A percentile compares a stretch with the other conserved stretches of the same genome.
phyloP scores from a whole-genome alignment of 768 basidiomycete species.

The Termitomyces sp. region DNA sequence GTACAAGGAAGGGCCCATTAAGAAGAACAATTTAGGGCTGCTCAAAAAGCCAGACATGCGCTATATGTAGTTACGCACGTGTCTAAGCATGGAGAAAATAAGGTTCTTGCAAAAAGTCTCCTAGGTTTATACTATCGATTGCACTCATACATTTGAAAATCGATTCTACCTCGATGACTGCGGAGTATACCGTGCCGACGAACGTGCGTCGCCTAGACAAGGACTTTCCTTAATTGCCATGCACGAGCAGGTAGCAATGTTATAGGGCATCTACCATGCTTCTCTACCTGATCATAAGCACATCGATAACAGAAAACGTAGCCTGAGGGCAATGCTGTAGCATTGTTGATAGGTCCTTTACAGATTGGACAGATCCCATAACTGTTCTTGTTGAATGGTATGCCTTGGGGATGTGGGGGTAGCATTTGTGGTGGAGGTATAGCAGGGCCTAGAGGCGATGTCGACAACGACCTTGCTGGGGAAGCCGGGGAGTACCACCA shows the following conservation, averaged over 20 bases:
- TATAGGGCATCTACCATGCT: conserved; percentile 77
- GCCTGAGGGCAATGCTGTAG: conserved; percentile 85
- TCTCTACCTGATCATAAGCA: conserved; percentile 77
- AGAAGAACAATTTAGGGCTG: conserved; percentile 3
- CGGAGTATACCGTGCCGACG: conserved; percentile 19
- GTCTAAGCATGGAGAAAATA: conserved; percentile 14
- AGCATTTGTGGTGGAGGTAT: conserved; percentile 76
- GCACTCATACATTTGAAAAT: conserved; percentile 9
- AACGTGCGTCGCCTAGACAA: conserved; percentile 63
- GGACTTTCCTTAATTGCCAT: conserved; percentile 84
- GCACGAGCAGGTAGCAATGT: conserved; percentile 69
- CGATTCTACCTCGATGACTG: conserved; percentile 14
- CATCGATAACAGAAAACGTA: conserved; percentile 96
- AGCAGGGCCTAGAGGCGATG: conserved; percentile 57
- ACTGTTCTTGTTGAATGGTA: conserved; percentile 51
- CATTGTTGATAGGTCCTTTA: conserved; percentile 65
- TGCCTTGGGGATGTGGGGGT: conserved; percentile 66
- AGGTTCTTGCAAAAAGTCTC: neutral
- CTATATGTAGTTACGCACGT: conserved; percentile 21
- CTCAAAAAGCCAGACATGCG: neutral
- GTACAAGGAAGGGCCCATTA: conserved; percentile 8
- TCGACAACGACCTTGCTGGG: conserved; percentile 68
- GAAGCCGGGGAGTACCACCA: conserved; percentile 99
- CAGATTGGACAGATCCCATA: conserved; percentile 91
- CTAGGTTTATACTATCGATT: conserved; percentile 4